Conservation (phyloP, 768 basidiomycete species). For the Lactarius trivialis region DNA sequence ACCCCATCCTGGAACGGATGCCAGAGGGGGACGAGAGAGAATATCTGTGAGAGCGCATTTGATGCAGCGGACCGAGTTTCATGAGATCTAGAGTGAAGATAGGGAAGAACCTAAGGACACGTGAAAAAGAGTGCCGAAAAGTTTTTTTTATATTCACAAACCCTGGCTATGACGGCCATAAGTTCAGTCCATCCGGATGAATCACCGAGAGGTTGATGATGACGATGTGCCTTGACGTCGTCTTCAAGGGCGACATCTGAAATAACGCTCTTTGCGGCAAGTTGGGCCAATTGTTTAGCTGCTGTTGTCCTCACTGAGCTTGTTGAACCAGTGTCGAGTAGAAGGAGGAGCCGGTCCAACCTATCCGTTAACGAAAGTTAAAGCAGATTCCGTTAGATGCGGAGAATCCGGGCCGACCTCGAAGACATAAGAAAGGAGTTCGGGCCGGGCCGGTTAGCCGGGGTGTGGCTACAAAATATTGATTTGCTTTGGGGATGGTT, state of each 20-base stretch:
- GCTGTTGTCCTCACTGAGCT: constrained; percentile 88
- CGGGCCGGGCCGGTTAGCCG: constrained; percentile 46
- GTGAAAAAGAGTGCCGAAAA: background rate
- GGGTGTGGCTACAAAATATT: constrained; percentile 35
- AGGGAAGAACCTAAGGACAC: constrained; percentile 70
- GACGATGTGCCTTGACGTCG: constrained; percentile 58
- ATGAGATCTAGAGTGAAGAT: constrained; percentile 82
- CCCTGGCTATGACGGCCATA: constrained; percentile 84
- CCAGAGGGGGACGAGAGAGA: constrained; percentile 78
- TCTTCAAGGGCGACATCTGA: constrained; percentile 78
- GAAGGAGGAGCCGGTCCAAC: constrained; percentile 92
- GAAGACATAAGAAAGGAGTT: constrained; percentile 62
- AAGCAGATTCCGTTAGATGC: constrained; percentile 13
- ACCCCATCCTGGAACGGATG: constrained; percentile 39
- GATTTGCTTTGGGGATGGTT: constrained; percentile 37
- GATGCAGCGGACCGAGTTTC: constrained; percentile 91
- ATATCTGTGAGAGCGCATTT: constrained; percentile 81
- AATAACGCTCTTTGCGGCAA: constrained; percentile 81
- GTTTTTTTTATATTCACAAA: constrained; percentile 36
- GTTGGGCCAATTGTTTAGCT: constrained; percentile 89
- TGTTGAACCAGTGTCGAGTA: constrained; percentile 94
- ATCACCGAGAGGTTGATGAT: constrained; percentile 54
- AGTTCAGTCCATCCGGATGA: constrained; percentile 84
- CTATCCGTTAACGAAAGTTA: constrained; percentile 35
- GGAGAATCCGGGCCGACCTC: constrained; percentile 40